Base-by-base conservation (phyloP, 2,329 filamentous ascomycete genomes). In the Juglanconis sp. region DNA sequence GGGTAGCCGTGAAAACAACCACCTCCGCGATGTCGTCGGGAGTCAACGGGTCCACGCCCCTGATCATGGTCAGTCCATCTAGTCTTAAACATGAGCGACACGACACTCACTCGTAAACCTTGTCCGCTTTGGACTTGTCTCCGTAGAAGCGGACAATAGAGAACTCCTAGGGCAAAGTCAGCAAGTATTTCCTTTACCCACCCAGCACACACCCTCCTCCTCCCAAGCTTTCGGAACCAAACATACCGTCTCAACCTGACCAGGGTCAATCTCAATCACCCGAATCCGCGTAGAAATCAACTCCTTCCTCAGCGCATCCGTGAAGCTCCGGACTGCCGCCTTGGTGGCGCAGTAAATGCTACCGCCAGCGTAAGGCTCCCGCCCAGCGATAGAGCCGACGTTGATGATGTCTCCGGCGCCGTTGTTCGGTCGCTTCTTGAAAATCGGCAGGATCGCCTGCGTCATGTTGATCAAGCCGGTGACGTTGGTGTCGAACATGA, bases 341-440 rank as follows among this genome's bases (percentile, higher is more conserved):
- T 97, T 97, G 62, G 90, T 93, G 1, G 92, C 91, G 74, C 93
- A 96, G 82, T 97, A 97, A 71, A 96, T 96, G 72, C 87, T 87
- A 34, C 93, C 93, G 53, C 92, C 91, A 1, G 86, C 80, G 73
- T 96, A 97, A 10, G 91, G 84, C 68, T 96, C 92, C 49, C 92
- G 84, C 35, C 92, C 93, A n/a, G 93, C 93, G 70, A 96, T 93
- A 66, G 88, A 92, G 63, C 93, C 93, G 70, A 97, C 78, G 71
- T 97, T 98, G 78, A 99, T 96, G 72, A 99, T 93, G 72, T 98
- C 95, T 68, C 94, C 94, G 48, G 84, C 80, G 60, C 92, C 93
- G 61, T 90, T 88, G 59, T 94, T 82, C 71, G 77, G 85, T 74
- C 83, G 90, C 68, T 84, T 80, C 75, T 92, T 89, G 81, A 93